phyloP scores from a whole-genome alignment of 1,284 basidiomycete species.

The Xerocomus alliaceus region DNA sequence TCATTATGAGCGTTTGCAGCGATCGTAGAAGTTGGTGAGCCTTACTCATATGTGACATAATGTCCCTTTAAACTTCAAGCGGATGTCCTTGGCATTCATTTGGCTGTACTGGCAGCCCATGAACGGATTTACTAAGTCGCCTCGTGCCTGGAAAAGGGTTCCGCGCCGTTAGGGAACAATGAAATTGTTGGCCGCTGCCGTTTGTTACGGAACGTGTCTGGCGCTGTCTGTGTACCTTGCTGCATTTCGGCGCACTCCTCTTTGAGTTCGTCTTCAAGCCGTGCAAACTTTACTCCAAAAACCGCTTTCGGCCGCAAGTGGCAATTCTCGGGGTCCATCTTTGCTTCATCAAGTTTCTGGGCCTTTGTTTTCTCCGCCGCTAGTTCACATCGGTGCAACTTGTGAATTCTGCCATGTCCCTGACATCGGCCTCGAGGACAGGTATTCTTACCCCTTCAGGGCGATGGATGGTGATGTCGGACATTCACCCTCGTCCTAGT shows the following conservation, averaged over 20 bases:
- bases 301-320: background rate
- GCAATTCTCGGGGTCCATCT: background rate
- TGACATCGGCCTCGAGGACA: conserved; percentile 16
- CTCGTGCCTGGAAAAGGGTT: conserved; percentile 27
- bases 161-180: conserved; percentile 1
- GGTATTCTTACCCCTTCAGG: conserved; percentile 11
- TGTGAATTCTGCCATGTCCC: conserved; percentile 8
- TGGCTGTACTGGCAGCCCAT: background rate
- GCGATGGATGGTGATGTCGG: conserved; percentile 15
- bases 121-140: conserved; percentile 6
- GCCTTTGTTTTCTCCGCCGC: background rate
- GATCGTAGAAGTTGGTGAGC: conserved; percentile 10
- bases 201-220: conserved; percentile 11
- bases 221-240: conserved; percentile 19
- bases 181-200: conserved; percentile 8
- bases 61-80: conserved; percentile 1
- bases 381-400: conserved; percentile 18
- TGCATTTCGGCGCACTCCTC: background rate
- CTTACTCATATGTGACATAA: conserved; percentile 8
- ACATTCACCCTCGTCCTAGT: background rate
- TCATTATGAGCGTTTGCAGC: background rate
- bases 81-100: conserved; percentile 4
- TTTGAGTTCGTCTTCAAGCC: background rate
- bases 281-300: conserved; percentile 4
- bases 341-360: background rate